Evolutionary conservation across 805 yeast species (phyloP).

Genomic region (Sugiyamaella valdiviana): DNA sequence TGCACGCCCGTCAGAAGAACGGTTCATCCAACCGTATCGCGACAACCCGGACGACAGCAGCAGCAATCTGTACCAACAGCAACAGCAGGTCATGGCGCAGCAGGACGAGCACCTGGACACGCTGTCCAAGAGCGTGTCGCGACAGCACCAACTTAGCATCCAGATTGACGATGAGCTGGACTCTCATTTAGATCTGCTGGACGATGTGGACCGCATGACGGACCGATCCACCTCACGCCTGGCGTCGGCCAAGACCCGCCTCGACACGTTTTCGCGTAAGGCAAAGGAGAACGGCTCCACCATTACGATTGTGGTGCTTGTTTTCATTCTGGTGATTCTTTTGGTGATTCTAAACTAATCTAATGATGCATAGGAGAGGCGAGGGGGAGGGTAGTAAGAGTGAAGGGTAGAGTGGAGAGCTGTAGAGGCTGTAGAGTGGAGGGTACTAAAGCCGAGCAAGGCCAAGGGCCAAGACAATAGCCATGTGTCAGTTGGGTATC

Average conservation of each 20-base stretch:
- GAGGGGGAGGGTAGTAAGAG: not conserved
- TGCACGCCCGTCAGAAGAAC: conserved; percentile 9
- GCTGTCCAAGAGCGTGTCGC: conserved; percentile 32
- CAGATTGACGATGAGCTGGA: conserved; percentile 36
- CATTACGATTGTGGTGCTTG: conserved; percentile 30
- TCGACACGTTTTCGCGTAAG: conserved; percentile 32
- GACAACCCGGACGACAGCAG: conserved; percentile 23
- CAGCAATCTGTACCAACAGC: conserved; percentile 22
- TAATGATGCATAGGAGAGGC: not conserved
- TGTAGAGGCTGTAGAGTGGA: not conserved
- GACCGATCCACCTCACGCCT: conserved; percentile 33
- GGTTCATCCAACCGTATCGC: conserved; percentile 23
- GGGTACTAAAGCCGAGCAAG: not conserved
- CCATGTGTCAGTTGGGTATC: too few species aligned
- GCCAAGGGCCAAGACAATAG: too few species aligned
- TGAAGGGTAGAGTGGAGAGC: too few species aligned
- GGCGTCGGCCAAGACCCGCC: conserved; percentile 30
- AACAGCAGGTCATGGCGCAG: conserved; percentile 29
- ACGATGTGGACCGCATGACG: conserved; percentile 35
- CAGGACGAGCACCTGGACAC: conserved; percentile 36
- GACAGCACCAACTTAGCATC: conserved; percentile 35
- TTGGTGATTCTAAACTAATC: conserved; percentile 28
- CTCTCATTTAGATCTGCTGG: conserved; percentile 32
- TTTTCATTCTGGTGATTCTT: conserved; percentile 31
- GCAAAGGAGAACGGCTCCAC: conserved; percentile 35